Conservation (phyloP, 306 rosid species). For the Luffa aegyptiaca region DNA sequence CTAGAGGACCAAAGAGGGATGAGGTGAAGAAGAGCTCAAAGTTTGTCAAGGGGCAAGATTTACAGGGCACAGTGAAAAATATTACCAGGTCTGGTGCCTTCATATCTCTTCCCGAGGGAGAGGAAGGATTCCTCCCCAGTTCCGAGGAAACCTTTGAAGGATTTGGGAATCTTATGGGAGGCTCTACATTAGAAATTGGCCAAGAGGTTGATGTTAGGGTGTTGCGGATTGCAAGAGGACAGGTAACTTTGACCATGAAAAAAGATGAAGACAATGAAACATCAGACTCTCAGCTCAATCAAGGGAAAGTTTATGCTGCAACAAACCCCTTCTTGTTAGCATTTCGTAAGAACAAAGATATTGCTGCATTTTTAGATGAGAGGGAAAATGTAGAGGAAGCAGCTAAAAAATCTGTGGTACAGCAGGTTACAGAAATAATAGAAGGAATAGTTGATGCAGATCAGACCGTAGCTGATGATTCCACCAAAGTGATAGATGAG, state of each 20-base stretch:
- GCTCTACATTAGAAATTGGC: slow-evolving; percentile 53
- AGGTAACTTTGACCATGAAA: slow-evolving; percentile 90
- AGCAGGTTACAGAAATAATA: slow-evolving; percentile 29
- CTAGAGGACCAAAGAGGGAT: slow-evolving; percentile 39
- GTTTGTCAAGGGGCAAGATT: slow-evolving; percentile 63
- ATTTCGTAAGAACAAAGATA: slow-evolving; percentile 78
- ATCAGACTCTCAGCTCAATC: slow-evolving; percentile 27
- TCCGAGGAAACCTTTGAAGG: slow-evolving; percentile 72
- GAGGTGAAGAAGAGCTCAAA: slow-evolving; percentile 42
- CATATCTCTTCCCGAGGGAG: slow-evolving; percentile 91
- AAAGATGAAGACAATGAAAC: slow-evolving; percentile 48
- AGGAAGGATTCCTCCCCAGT: slow-evolving; percentile 85
- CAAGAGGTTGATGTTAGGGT: slow-evolving; percentile 82
- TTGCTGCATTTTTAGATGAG: slow-evolving; percentile 71
- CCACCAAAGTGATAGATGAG: slow-evolving; percentile 27
- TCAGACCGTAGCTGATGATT: slow-evolving; percentile 24
- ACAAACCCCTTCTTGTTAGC: slow-evolving; percentile 88
- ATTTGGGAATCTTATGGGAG: slow-evolving; percentile 67
- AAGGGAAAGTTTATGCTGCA: slow-evolving; percentile 50
- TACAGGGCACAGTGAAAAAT: slow-evolving; percentile 84
- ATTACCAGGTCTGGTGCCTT: slow-evolving; percentile 69
- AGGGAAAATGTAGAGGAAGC: slow-evolving; percentile 43
- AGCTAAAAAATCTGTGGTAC: slow-evolving; percentile 25
- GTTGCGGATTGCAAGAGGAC: slow-evolving; percentile 71
- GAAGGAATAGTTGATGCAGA: slow-evolving; percentile 27